phyloP scores from a whole-genome alignment of 192 early-diverging fungal genomes.

The Coemansia sp. region DNA sequence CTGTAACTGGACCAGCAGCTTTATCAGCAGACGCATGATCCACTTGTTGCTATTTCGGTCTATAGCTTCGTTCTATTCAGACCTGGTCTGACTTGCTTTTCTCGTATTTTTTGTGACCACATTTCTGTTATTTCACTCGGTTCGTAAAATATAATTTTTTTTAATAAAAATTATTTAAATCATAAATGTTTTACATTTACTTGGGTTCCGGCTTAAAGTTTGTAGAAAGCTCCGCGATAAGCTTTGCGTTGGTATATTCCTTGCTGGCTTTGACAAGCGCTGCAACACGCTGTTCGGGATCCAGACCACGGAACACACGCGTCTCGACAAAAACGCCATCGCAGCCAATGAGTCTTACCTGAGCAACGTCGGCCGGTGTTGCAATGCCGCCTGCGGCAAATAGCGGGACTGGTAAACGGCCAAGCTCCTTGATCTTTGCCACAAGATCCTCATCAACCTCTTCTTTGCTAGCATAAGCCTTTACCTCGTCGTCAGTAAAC shows the following conservation, averaged over 20 bases:
- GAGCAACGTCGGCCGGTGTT: conserved; percentile 93
- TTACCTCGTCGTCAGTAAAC: conserved; percentile 61
- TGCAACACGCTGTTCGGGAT: conserved; percentile 83
- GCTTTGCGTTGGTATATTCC: not conserved
- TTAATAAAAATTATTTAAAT: no score
- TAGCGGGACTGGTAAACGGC: conserved; percentile 93
- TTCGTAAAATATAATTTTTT: no score
- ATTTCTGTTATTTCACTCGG: not conserved
- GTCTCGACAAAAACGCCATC: conserved; percentile 95
- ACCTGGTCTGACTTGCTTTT: no score
- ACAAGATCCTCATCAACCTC: conserved; percentile 82
- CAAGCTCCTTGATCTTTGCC: conserved; percentile 77
- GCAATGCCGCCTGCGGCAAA: conserved; percentile 95
- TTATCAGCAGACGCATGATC: not conserved
- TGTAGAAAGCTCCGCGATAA: conserved; percentile 3
- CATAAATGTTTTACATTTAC: not conserved
- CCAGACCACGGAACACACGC: conserved; percentile 84
- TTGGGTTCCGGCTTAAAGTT: conserved; percentile 1
- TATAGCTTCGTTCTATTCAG: no score
- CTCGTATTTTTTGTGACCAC: not conserved
- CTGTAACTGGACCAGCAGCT: not conserved
- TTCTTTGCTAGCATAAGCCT: conserved; percentile 82
- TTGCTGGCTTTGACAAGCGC: conserved; percentile 80
- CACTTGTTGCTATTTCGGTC: no score
- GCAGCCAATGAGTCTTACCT: conserved; percentile 96